These are phyloP conservation scores for Quercus cerris DNA, from an alignment of 306 rosid species.

Conservation along the genomic window DNA sequence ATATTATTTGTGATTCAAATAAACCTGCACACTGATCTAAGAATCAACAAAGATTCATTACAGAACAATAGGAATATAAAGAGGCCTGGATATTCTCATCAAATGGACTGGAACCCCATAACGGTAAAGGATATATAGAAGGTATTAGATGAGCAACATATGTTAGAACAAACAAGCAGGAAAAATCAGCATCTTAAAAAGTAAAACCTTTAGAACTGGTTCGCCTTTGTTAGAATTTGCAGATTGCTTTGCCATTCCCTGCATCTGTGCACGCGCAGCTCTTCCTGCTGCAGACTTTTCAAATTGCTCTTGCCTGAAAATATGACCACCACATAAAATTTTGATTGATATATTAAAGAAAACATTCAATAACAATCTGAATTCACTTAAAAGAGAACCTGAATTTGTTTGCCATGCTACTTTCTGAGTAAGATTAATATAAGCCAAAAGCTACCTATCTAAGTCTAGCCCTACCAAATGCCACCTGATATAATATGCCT, in stretches of 20 bases:
- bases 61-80: background rate
- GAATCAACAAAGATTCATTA: background rate
- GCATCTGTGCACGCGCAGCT: conserved; percentile 78
- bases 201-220: conserved; percentile 62
- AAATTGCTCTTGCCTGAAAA: conserved; percentile 76
- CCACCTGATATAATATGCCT: background rate
- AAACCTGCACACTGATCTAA: conserved; percentile 1
- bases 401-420: background rate
- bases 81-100: background rate
- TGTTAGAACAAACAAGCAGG: conserved; percentile 18
- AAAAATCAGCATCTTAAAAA: conserved; percentile 4
- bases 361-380: background rate
- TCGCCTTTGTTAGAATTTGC: conserved; percentile 62
- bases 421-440: background rate
- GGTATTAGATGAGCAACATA: background rate
- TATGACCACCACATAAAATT: conserved; percentile 9
- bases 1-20: conserved; percentile 9
- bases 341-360: conserved; percentile 1
- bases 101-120: background rate
- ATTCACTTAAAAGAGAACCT: background rate
- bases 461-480: background rate
- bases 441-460: background rate
- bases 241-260: conserved; percentile 63
- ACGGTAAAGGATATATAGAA: background rate
- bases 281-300: conserved; percentile 84